phyloP scores from a whole-genome alignment of 2,329 filamentous ascomycete genomes.

The Diaporthe destruens region DNA sequence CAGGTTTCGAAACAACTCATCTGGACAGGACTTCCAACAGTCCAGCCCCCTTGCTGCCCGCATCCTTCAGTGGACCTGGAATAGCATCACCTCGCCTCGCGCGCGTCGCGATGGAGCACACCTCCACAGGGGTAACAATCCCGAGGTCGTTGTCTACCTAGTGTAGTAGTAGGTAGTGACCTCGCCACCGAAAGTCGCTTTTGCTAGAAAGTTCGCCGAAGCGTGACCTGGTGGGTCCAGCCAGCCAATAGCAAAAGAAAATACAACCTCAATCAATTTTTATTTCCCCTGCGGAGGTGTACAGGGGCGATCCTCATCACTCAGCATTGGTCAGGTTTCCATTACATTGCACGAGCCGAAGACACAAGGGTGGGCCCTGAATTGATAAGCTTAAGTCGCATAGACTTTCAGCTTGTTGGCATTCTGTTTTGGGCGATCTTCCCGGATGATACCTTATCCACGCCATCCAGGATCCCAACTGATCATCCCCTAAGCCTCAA shows the following conservation, averaged over 20 bases:
- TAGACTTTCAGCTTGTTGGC: conserved; percentile 24
- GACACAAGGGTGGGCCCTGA: neutral
- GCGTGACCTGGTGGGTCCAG: too few species aligned
- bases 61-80: neutral
- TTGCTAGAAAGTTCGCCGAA: too few species aligned
- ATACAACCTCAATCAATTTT: too few species aligned
- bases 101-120: conserved; percentile 2
- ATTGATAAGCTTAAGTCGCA: conserved; percentile 31
- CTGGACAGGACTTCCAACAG: neutral
- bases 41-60: neutral
- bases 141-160: too few species aligned
- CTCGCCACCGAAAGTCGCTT: too few species aligned
- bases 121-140: too few species aligned
- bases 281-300: neutral
- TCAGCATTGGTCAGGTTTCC: conserved; percentile 20
- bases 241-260: too few species aligned
- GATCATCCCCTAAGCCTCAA: conserved; percentile 23
- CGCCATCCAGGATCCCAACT: neutral
- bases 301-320: conserved; percentile 9
- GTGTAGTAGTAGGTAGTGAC: too few species aligned
- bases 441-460: conserved; percentile 22
- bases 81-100: conserved; percentile 11
- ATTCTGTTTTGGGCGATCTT: neutral
- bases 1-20: too few species aligned
- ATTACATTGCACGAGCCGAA: neutral